phyloP scores from a whole-genome alignment of 1,139 yeast genomes.

The Taphrina confusa region DNA sequence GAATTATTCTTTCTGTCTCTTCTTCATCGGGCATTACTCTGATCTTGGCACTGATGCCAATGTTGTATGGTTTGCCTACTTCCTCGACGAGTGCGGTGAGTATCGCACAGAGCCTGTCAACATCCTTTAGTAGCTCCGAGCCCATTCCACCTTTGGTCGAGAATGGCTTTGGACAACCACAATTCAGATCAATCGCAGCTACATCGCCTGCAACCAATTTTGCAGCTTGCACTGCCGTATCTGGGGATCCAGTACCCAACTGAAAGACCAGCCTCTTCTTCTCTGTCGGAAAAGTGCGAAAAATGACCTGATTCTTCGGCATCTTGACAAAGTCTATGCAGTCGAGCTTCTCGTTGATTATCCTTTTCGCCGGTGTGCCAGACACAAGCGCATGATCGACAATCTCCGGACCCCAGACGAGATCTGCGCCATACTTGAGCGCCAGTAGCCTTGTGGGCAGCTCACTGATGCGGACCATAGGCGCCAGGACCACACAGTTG shows the following conservation, averaged over 20 bases:
- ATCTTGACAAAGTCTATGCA: conserved; percentile 48
- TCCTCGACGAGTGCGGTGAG: conserved; percentile 65
- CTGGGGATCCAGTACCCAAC: conserved; percentile 82
- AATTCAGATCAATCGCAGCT: conserved; percentile 87
- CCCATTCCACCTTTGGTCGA: conserved; percentile 96
- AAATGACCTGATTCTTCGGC: conserved; percentile 55
- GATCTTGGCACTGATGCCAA: conserved; percentile 88
- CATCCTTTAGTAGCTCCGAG: conserved; percentile 81
- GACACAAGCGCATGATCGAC: conserved; percentile 76
- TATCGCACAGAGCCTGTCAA: conserved; percentile 72
- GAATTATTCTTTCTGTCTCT: conserved; percentile 64
- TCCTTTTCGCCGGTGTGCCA: conserved; percentile 57
- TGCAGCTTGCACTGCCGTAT: conserved; percentile 85
- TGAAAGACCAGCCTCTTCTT: conserved; percentile 65
- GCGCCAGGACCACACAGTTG: conserved; percentile 35
- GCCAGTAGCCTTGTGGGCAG: conserved; percentile 82
- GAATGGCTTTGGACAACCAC: conserved; percentile 84
- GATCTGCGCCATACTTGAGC: conserved; percentile 80
- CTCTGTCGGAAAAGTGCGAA: conserved; percentile 73
- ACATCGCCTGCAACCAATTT: conserved; percentile 77
- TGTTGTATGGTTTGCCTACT: conserved; percentile 73
- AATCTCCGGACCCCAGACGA: conserved; percentile 95
- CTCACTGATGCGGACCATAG: conserved; percentile 80
- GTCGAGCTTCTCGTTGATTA: conserved; percentile 52
- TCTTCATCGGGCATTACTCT: conserved; percentile 65